Evolutionary conservation across 257 asterid species (phyloP), one percentile per base, ranked within the genome.

Genomic region (Verbena officinalis): DNA sequence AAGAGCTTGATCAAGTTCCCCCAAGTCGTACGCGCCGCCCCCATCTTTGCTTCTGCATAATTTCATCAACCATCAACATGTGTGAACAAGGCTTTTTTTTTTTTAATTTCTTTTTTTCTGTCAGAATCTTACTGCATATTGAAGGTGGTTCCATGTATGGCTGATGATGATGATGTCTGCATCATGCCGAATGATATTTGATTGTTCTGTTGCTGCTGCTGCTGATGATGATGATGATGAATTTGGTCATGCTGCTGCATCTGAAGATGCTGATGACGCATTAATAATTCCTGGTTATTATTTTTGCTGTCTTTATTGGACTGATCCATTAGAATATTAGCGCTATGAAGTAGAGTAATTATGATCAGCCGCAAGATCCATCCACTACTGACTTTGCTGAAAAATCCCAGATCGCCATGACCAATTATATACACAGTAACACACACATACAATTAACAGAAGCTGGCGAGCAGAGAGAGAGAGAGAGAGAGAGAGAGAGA

Each of bases 1-100:
- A n/a, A 91, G 84, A 14, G 96, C 91, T 77, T 89, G 95, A 77
- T 91, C 98, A 50, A 88, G 72, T 56, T 91, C 96, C n/a, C 89
- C 96, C 77, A 91, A 52, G 56, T 91, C 95, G 64, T 81, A 84
- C 5, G 88, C 86, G 56, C 81, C 81, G 9, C 83, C 83, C 8
- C 58, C 40, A 59, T 86, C 98, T 72, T 81, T 84, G 73, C 74
- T 79, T 74, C 98, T 88, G 86, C 70, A 39, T 10, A 36, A 31
- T 42, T 13, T 24, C 53, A 3, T 30, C 27, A 55, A 46, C 4
- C 22, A 45, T 15, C 11, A 15, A 36, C 24, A 9, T 36, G 11
- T 36, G 40, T 36, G 11, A 45, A 59, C 0, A 30, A 0, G 21
- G n/a, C n/a, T n/a, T n/a, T n/a, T n/a, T n/a, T n/a, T n/a, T n/a